Evolutionary conservation across 805 yeast species (phyloP).

Genomic region (Wickerhamomyces sydowiorum): DNA sequence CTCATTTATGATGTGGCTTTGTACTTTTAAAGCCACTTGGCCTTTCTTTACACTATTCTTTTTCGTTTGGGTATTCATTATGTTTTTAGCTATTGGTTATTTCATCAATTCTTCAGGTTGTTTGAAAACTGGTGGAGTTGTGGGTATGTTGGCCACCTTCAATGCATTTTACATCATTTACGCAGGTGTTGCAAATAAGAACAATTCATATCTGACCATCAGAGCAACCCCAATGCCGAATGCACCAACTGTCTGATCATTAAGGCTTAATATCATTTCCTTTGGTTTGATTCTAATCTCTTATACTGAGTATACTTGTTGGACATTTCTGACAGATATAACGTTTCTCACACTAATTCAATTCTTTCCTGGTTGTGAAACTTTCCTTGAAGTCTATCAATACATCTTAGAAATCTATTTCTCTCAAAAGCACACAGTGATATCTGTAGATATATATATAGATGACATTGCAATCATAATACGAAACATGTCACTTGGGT

Average conservation of each 20-base stretch:
- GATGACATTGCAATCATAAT: too few relatives aligned
- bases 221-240: constrained; percentile 50
- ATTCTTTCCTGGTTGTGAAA: too few relatives aligned
- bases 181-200: constrained; percentile 53
- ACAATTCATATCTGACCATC: constrained; percentile 53
- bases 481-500: too few relatives aligned
- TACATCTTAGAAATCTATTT: too few relatives aligned
- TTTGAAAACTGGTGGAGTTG: constrained; percentile 55
- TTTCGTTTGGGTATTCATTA: constrained; percentile 47
- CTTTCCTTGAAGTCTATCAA: too few relatives aligned
- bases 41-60: constrained; percentile 50
- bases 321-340: too few relatives aligned
- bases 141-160: constrained; percentile 51
- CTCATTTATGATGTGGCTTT: constrained; percentile 50
- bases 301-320: too few relatives aligned
- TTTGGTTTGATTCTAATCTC: too few relatives aligned
- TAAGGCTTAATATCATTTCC: too few relatives aligned
- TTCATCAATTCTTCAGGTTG: constrained; percentile 40
- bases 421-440: too few relatives aligned
- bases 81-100: constrained; percentile 43
- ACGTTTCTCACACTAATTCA: too few relatives aligned
- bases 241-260: constrained; percentile 26
- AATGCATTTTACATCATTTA: constrained; percentile 60
- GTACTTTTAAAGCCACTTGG: constrained; percentile 57
- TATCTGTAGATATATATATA: too few relatives aligned